Evolutionary conservation across 1,139 yeast species (phyloP), one percentile per base, ranked within the genome.

Genomic region (Pichia sp.): DNA sequence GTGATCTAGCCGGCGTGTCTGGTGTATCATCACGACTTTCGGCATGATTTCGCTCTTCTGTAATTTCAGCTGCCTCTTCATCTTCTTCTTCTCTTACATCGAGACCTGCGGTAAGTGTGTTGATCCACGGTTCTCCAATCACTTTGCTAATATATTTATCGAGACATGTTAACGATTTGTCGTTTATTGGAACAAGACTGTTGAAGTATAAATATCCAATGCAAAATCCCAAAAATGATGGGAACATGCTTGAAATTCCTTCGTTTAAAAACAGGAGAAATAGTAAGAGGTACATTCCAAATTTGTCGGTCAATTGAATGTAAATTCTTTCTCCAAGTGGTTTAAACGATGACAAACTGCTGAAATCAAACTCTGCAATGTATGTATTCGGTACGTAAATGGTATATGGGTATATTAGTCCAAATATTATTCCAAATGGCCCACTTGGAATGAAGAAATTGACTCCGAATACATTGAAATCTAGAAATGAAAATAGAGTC

Each of bases 101-200:
- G 23, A 16, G 23, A 16, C 23, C 23, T 16, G 23, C 23, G 23
- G 23, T 16, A 16, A 16, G 23, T 16, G 9, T 31, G 33, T 10
- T 31, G 33, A 31, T 31, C 7, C 10, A 8, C 33, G 7, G 33
- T 31, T 31, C 33, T 31, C 10, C 10, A 10, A 34, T 11, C 26
- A 34, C 29, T 37, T 27, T 43, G 29, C 29, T n/a, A 33, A 32
- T 43, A 39, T 34, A 34, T 8, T 7, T 26, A 39, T 51, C 55
- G 33, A 59, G 23, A 29, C 77, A 71, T 28, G 78, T 66, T n/a
- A 77, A 54, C 67, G 84, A 75, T 59, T 72, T 62, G 44, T 68
- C 68, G 46, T 76, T 68, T 1, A 85, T 85, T 4, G 87, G 86
- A 23, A 84, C 60, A 8, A 83, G 61, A 34, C 78, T 82, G 48